Evolutionary conservation across 441 rosid species (phyloP).

Genomic region (Corymbia citriodora): DNA sequence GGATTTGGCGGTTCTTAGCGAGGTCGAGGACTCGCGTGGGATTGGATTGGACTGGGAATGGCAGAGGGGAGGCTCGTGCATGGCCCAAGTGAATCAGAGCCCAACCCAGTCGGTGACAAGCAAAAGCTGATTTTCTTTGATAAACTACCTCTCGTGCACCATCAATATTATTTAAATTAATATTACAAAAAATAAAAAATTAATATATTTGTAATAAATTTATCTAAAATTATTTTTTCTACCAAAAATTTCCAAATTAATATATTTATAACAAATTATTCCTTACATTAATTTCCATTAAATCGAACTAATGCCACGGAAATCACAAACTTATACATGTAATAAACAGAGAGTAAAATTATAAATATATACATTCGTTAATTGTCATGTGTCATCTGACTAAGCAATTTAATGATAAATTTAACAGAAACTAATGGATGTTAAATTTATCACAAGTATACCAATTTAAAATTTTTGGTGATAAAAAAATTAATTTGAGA

Average conservation of each 20-base stretch:
- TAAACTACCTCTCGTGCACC: background rate
- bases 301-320: too few relatives aligned
- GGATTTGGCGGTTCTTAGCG: background rate
- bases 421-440: too few relatives aligned
- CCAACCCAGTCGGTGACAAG: background rate
- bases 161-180: background rate
- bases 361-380: too few relatives aligned
- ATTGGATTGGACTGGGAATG: background rate
- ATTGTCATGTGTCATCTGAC: too few relatives aligned
- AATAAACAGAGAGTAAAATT: too few relatives aligned
- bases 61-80: background rate
- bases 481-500: too few relatives aligned
- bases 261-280: background rate
- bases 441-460: too few relatives aligned
- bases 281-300: background rate
- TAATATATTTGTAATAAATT: background rate
- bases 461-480: too few relatives aligned
- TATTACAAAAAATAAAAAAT: background rate
- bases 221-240: background rate
- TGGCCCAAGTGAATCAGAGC: background rate
- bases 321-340: too few relatives aligned
- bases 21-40: background rate
- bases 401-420: too few relatives aligned
- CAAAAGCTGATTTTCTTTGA: background rate
- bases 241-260: fast-evolving